phyloP scores from a whole-genome alignment of 2,329 filamentous ascomycete species.

The Phialemoniopsis sp. region DNA sequence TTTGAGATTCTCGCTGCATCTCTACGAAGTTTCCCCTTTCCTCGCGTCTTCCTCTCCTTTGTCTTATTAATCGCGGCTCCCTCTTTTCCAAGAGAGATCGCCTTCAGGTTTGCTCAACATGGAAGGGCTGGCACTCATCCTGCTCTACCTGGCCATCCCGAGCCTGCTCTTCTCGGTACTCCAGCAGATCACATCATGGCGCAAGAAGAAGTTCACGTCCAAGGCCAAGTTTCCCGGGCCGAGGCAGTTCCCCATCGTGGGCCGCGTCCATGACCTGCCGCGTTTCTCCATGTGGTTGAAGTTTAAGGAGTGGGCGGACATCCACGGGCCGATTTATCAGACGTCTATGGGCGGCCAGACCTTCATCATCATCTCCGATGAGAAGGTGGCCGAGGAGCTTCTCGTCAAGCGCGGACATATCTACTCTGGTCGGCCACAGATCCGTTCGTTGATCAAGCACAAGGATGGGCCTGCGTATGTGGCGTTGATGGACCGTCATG shows the following conservation, averaged over 20 bases:
- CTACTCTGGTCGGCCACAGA: conserved; percentile 45
- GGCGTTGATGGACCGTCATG: conserved; percentile 46
- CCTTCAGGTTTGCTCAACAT: conserved; percentile 16
- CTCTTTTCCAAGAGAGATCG: too few relatives aligned
- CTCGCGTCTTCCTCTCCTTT: too few relatives aligned
- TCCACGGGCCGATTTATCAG: conserved; percentile 37
- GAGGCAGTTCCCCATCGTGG: conserved; percentile 40
- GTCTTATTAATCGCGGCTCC: too few relatives aligned
- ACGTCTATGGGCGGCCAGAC: conserved; percentile 31
- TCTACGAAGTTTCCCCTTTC: too few relatives aligned
- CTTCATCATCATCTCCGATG: conserved; percentile 41
- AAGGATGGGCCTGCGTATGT: conserved; percentile 42
- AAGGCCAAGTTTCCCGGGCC: conserved; percentile 38
- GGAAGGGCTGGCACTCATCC: conserved; percentile 31
- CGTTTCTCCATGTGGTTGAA: conserved; percentile 44
- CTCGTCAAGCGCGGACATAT: conserved; percentile 45
- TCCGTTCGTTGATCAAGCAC: conserved; percentile 42
- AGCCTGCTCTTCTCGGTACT: conserved; percentile 35
- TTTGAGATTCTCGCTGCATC: too few relatives aligned
- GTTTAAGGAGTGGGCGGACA: conserved; percentile 42
- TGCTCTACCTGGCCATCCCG: conserved; percentile 41
- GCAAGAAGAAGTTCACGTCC: conserved; percentile 13
- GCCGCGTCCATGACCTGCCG: conserved; percentile 43
- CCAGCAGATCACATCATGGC: conserved; percentile 31
- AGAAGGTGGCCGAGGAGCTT: conserved; percentile 42